These are phyloP conservation scores for Cystofilobasidium ferigula DNA, from an alignment of 768 basidiomycete species.

Conservation along the genomic window DNA sequence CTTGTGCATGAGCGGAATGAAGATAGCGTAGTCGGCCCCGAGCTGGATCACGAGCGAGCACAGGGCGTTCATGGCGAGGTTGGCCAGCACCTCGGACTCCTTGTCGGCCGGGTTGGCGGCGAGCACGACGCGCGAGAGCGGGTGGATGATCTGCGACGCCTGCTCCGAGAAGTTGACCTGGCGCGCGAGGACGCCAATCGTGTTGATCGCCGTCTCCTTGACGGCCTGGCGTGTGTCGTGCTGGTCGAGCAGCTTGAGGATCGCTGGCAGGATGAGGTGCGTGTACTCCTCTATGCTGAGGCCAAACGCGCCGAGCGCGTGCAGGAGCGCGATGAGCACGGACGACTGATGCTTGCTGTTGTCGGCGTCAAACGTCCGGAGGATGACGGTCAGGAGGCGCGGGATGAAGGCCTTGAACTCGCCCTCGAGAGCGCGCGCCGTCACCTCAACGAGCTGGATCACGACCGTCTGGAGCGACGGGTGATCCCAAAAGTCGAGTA, in stretches of 20 bases:
- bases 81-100: constrained; percentile 52
- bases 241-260: constrained; percentile 81
- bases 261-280: constrained; percentile 88
- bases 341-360: constrained; percentile 50
- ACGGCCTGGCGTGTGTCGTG: constrained; percentile 59
- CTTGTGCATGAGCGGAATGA: constrained; percentile 94
- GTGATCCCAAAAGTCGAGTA: constrained; percentile 82
- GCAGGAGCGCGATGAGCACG: constrained; percentile 67
- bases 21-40: constrained; percentile 93
- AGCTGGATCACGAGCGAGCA: constrained; percentile 86
- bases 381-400: constrained; percentile 71
- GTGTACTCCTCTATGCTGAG: constrained; percentile 95
- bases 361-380: constrained; percentile 86
- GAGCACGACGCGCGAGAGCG: constrained; percentile 75
- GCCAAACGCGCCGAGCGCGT: constrained; percentile 89
- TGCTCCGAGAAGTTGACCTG: constrained; percentile 97
- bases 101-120: constrained; percentile 40
- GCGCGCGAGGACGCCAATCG: constrained; percentile 77
- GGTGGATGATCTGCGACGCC: constrained; percentile 91
- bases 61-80: constrained; percentile 81
- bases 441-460: constrained; percentile 79
- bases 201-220: constrained; percentile 79
- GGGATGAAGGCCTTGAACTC: constrained; percentile 96
- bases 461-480: constrained; percentile 74
- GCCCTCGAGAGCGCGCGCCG: constrained; percentile 85